A percentile compares a stretch with the other conserved stretches of the same genome.
phyloP scores from a whole-genome alignment of 805 yeast species.

The Torulaspora microellipsoides region DNA sequence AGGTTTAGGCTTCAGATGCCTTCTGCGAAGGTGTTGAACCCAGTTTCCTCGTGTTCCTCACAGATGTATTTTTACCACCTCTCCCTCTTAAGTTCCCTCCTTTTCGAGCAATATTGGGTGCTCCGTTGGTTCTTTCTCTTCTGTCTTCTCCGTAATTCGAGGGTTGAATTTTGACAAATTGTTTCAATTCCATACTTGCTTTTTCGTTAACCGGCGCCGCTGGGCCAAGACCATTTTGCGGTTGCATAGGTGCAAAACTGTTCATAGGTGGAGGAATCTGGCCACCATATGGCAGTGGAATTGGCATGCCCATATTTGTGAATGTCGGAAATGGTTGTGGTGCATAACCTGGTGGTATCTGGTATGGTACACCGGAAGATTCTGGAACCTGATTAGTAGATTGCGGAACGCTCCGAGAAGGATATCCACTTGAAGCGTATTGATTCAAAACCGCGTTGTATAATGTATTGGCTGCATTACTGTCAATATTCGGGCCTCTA shows the following conservation, averaged over 20 bases:
- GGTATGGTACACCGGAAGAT: conserved; percentile 29
- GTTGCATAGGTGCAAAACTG: conserved; percentile 11
- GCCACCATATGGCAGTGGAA: conserved; percentile 9
- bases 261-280: conserved; percentile 14
- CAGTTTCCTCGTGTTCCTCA: no score
- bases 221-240: neutral
- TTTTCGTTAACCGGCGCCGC: conserved; percentile 8
- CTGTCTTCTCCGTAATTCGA: neutral
- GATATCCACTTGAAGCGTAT: conserved; percentile 10
- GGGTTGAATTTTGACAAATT: conserved; percentile 1
- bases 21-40: no score
- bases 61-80: no score
- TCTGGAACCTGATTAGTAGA: conserved; percentile 8
- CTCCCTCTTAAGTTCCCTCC: neutral
- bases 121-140: neutral
- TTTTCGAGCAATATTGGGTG: neutral
- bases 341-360: conserved; percentile 21
- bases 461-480: conserved; percentile 26
- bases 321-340: conserved; percentile 14
- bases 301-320: conserved; percentile 14
- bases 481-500: conserved; percentile 2
- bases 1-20: no score
- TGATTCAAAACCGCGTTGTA: conserved; percentile 35
- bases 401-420: conserved; percentile 6
- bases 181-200: conserved; percentile 10